A percentile compares a stretch with the other conserved stretches of the same genome.
phyloP scores from a whole-genome alignment of 1,284 basidiomycete genomes.

The Coriolopsis trogii region DNA sequence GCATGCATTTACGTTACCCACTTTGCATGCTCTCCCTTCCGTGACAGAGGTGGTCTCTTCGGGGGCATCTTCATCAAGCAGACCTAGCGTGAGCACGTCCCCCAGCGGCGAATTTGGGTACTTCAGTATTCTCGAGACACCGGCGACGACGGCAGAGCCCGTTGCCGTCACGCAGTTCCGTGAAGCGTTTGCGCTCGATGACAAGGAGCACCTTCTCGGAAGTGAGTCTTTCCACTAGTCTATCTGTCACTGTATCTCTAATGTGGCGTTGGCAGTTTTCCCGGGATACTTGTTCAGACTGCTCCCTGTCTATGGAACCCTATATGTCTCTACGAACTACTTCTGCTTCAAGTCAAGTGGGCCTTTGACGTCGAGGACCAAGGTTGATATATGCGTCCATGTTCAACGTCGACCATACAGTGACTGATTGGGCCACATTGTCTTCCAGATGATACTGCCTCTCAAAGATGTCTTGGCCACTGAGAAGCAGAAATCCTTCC shows the following conservation, averaged over 20 bases:
- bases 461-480: constrained; percentile 85
- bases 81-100: constrained; percentile 22
- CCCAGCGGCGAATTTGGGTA: constrained; percentile 56
- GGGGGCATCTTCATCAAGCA: constrained; percentile 39
- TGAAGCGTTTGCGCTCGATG: constrained; percentile 79
- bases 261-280: constrained; percentile 60
- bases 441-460: constrained; percentile 86
- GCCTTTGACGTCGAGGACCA: constrained; percentile 73
- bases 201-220: constrained; percentile 84
- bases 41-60: constrained; percentile 64
- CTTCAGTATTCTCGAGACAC: constrained; percentile 76
- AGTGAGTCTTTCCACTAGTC: constrained; percentile 54
- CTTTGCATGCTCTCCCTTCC: constrained; percentile 25
- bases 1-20: constrained; percentile 24
- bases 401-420: too few relatives aligned
- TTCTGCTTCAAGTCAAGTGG: constrained; percentile 91
- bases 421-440: background rate
- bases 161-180: constrained; percentile 79
- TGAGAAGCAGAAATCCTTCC: constrained; percentile 86
- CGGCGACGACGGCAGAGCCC: constrained; percentile 60
- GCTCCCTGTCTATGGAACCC: constrained; percentile 82
- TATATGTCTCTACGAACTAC: constrained; percentile 87
- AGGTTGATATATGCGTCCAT: too few relatives aligned
- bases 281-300: constrained; percentile 86
- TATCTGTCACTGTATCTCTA: background rate